A percentile compares a stretch with the other conserved stretches of the same genome.
Conservation (phyloP, 495 filamentous ascomycete species). For the Podospora pseudoanserina region DNA sequence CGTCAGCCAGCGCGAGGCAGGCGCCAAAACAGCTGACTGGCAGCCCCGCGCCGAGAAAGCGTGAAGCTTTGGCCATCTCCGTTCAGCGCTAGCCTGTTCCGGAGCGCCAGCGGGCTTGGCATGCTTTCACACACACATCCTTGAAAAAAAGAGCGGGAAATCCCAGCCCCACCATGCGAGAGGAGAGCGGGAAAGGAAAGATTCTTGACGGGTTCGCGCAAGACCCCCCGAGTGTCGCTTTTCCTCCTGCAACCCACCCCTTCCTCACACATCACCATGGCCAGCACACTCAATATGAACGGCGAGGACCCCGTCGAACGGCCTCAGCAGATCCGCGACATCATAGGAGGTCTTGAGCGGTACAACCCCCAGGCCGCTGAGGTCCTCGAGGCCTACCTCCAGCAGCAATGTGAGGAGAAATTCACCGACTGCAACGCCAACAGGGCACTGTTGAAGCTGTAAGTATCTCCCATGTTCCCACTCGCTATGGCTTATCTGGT, state of each 20-base stretch:
- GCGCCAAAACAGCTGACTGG: constrained; percentile 33
- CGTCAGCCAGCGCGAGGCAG: constrained; percentile 18
- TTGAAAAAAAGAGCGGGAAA: constrained; percentile 22
- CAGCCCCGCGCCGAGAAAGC: not conserved
- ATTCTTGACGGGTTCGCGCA: constrained; percentile 22
- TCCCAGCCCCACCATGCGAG: constrained; percentile 30
- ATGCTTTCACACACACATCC: constrained; percentile 25
- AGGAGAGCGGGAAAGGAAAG: not conserved
- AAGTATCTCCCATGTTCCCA: constrained; percentile 44
- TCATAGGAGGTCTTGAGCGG: constrained; percentile 91
- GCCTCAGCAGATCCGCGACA: constrained; percentile 83
- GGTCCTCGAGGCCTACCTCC: constrained; percentile 92
- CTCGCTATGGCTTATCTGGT: constrained; percentile 9
- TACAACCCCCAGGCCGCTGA: constrained; percentile 97
- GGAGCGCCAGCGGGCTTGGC: not conserved
- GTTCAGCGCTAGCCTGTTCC: constrained; percentile 23
- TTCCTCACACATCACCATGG: constrained; percentile 22
- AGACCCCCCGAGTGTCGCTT: constrained; percentile 18
- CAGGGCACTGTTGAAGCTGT: constrained; percentile 95
- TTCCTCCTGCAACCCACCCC: constrained; percentile 22
- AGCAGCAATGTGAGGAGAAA: constrained; percentile 89
- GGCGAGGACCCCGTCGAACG: constrained; percentile 60
- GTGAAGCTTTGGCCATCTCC: not conserved
- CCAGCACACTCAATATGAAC: constrained; percentile 44
- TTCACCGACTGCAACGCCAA: constrained; percentile 96